Evolutionary conservation across 2,329 filamentous ascomycete genomes (phyloP).

Genomic region (Diatrype stigma): DNA sequence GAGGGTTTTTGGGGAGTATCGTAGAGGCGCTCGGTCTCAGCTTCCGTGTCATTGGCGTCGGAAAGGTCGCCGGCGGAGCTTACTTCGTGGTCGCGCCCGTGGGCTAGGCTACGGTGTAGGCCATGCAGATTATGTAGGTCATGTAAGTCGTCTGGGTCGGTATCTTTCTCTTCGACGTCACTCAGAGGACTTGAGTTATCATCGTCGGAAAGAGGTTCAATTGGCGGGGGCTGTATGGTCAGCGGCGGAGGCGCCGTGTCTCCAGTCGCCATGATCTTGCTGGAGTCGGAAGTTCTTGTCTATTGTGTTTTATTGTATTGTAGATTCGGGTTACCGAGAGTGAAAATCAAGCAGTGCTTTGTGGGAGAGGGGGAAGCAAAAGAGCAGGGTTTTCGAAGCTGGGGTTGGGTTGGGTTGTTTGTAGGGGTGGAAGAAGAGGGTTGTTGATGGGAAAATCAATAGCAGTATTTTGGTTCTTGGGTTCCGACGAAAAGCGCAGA

Average conservation of each 20-base stretch:
- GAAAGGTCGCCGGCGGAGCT: constrained; percentile 52
- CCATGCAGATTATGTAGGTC: constrained; percentile 48
- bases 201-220: constrained; percentile 46
- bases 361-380: background rate
- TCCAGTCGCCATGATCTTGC: constrained; percentile 45
- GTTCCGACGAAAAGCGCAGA: constrained; percentile 5
- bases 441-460: constrained; percentile 1
- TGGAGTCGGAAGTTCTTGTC: background rate
- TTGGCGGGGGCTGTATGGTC: constrained; percentile 44
- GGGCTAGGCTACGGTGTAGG: constrained; percentile 26
- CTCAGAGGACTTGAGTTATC: constrained; percentile 87
- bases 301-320: background rate
- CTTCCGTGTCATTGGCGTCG: constrained; percentile 69
- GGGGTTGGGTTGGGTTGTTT: background rate
- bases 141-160: constrained; percentile 61
- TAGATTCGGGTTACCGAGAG: background rate
- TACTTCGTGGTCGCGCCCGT: constrained; percentile 20
- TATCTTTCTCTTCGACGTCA: constrained; percentile 80
- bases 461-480: constrained; percentile 12
- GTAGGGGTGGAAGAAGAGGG: background rate
- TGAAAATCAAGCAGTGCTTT: background rate
- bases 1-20: constrained; percentile 67
- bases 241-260: constrained; percentile 45
- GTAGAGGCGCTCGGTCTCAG: constrained; percentile 90
- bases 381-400: background rate